phyloP scores from a whole-genome alignment of 495 filamentous ascomycete genomes.

The Xylaria flabelliformis region DNA sequence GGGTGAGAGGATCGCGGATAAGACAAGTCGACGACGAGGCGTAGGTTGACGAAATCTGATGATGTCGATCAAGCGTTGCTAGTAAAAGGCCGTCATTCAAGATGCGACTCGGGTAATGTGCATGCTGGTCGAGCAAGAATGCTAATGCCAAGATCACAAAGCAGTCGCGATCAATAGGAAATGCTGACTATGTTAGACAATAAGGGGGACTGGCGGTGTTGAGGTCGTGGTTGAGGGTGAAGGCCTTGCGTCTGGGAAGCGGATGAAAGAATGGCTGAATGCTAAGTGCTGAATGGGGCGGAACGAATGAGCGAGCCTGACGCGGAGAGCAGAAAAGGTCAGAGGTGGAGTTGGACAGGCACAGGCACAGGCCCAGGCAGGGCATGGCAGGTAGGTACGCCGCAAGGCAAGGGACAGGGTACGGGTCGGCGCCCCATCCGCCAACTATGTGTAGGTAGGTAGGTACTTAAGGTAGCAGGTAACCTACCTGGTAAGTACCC shows the following conservation, averaged over 20 bases:
- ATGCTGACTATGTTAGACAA: not conserved
- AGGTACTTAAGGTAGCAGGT: no score
- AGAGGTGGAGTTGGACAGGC: not conserved
- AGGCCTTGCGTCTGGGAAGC: conserved; percentile 6
- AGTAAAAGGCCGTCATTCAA: not conserved
- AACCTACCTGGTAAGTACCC: no score
- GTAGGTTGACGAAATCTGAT: not conserved
- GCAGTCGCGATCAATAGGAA: conserved; percentile 3
- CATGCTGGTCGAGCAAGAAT: conserved; percentile 3
- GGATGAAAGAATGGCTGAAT: conserved; percentile 24
- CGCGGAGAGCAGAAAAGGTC: conserved; percentile 11
- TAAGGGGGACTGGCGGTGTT: not conserved
- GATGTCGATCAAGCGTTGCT: conserved; percentile 11
- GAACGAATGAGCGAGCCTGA: conserved; percentile 19
- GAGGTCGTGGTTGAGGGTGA: conserved; percentile 7
- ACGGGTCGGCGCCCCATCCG: not conserved
- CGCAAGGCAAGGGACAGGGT: conserved; percentile 9
- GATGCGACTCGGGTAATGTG: conserved; percentile 16
- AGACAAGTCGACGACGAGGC: not conserved
- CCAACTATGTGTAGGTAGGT: not conserved
- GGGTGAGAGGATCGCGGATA: not conserved
- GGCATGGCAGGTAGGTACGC: not conserved
- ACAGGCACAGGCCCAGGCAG: not conserved
- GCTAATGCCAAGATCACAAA: conserved; percentile 2
- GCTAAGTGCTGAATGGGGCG: not conserved